Evolutionary conservation across 2,329 filamentous ascomycete genomes (phyloP), one percentile per base, ranked within the genome.

Genomic region (Diplodia scrobiculata): DNA sequence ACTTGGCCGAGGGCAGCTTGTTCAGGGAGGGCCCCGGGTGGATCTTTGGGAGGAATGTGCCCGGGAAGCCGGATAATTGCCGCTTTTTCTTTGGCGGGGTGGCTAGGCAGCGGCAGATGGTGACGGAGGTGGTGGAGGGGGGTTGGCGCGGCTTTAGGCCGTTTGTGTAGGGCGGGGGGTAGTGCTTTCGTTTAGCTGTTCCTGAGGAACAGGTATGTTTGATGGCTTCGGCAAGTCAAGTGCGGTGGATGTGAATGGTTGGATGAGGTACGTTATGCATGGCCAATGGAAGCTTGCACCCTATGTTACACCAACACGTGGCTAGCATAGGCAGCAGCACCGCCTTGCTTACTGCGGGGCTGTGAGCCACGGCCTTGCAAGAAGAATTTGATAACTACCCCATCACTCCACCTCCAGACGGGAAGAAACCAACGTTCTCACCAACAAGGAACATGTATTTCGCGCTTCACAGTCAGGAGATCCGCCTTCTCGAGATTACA

Each of bases 41-140:
- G 74, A 74, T 77, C 21, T 74, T 74, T 64, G 72, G 73, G 10
- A 63, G 66, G 3, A 74, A 74, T 45, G 66, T 74, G 6, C 51
- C 69, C 1, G 74, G 74, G 3, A 75, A 76, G 67, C 45, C 45
- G 45, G 3, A 7, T 13, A n/a, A n/a, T n/a, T 51, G 45, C 11
- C 2, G 59, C n/a, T 50, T 63, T 11, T 63, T 51, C 13, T 63
- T 63, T 29, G 59, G 36, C 1, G 59, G 59, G 27, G 13, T 51
- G 29, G 51, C 38, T 9, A 51, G 14, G 17, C 50, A 36, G 25
- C 27, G 27, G 5, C 29, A 38, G 5, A 5, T 2, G 25, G 17
- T 41, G 27, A 36, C 11, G n/a, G 59, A 36, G 0, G 29, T 63
- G 1, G 27, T 63, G 1, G 29, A 63, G 29, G 29, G 10, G 1